Evolutionary conservation across 441 rosid genomes (phyloP), one percentile per base, ranked within the genome.

Genomic region (Adansonia gregorii): DNA sequence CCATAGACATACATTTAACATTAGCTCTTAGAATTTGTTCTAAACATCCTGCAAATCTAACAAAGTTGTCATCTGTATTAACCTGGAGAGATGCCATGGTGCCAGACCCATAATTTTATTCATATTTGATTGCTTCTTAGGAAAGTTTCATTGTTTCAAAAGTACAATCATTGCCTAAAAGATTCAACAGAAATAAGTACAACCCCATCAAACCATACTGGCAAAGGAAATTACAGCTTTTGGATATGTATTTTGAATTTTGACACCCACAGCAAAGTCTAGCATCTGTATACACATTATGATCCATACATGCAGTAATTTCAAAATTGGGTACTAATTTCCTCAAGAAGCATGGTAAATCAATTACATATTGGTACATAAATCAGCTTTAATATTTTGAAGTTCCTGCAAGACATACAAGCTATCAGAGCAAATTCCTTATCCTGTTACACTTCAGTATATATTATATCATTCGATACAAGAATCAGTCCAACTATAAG

Each of bases 361-460:
- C 6, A 60, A 24, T 14, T 49, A 49, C 54, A 49, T 4, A 49
- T 49, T 49, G 54, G 54, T 12, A 49, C 54, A 4, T 12, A 49
- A 49, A 3, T 3, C 15, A 52, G 17, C 6, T 12, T 52, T 12
- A 14, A 52, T 52, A n/a, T 52, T 52, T 52, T 15, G 17, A 52
- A 3, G 5, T 52, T 14, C 56, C 56, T 15, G 56, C 56, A 52
- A 52, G 14, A 52, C 6, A 52, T 3, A 1, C 19, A 14, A 52
- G 6, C 17, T 31, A 3, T 19, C 24, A 61, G 17, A 61, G 17
- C 8, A 27, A 27, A 27, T 27, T 61, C 24, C 61, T 56, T 2
- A 49, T 56, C 10, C 61, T 56, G 27, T 9, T 56, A 17, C 8
- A 56, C 61, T 27, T 94, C 97, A 17, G 91, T 88, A 24, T 24